Conservation (phyloP, 1,139 yeast species). For the Geotrichum citri-aurantii region DNA sequence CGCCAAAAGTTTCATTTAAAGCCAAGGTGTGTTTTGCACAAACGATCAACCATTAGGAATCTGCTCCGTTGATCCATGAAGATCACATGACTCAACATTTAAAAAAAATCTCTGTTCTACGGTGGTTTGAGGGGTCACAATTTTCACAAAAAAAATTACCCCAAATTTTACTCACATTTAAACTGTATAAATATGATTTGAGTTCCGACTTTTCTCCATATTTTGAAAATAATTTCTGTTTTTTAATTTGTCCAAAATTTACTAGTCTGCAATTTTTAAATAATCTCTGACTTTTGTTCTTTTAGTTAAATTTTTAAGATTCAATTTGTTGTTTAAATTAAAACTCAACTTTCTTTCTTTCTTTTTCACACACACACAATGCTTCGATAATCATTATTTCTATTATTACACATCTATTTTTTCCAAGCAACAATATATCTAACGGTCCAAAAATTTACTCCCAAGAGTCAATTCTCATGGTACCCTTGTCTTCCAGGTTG, state of each 20-base stretch:
- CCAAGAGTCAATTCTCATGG: conserved; percentile 91
- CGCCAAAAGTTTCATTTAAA: too few species aligned
- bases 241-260: too few species aligned
- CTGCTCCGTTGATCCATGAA: not conserved
- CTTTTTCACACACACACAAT: not conserved
- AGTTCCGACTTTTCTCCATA: not conserved
- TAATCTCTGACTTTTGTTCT: too few species aligned
- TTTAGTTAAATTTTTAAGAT: not conserved
- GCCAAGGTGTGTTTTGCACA: too few species aligned
- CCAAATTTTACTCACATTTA: not conserved
- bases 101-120: not conserved
- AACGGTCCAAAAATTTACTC: conserved; percentile 9
- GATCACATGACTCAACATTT: not conserved
- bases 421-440: not conserved
- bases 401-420: not conserved
- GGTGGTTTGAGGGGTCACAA: not conserved
- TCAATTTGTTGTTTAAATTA: too few species aligned
- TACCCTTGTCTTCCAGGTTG: conserved; percentile 86
- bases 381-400: not conserved
- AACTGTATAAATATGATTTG: not conserved
- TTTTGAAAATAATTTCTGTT: not conserved
- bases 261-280: too few species aligned
- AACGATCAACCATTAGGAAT: too few species aligned
- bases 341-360: not conserved
- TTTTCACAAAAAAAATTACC: not conserved